phyloP scores from a whole-genome alignment of 768 basidiomycete genomes.

The Daedaleopsis sinensis region DNA sequence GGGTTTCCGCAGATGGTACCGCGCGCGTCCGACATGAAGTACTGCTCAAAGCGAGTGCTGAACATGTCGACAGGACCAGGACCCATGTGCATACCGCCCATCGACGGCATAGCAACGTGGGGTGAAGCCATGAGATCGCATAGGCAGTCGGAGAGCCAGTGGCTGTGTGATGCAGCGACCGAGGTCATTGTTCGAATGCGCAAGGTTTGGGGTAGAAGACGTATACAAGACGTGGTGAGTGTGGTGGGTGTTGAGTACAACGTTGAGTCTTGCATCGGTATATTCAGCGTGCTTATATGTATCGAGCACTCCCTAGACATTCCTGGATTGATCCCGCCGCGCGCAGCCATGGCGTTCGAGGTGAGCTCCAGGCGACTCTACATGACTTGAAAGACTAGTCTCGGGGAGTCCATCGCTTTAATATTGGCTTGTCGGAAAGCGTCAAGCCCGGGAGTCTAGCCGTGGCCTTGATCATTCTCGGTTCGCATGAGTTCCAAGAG shows the following conservation, averaged over 20 bases:
- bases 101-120: slow-evolving; percentile 18
- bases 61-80: slow-evolving; percentile 22
- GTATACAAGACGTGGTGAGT: slow-evolving; percentile 4
- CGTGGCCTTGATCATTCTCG: too few species aligned
- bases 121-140: slow-evolving; percentile 21
- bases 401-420: too few species aligned
- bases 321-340: not conserved
- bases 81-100: slow-evolving; percentile 12
- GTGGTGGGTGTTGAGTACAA: too few species aligned
- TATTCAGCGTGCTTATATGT: not conserved
- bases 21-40: slow-evolving; percentile 23
- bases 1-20: slow-evolving; percentile 24
- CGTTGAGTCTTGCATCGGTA: not conserved
- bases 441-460: too few species aligned
- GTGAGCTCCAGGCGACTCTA: too few species aligned
- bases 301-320: not conserved
- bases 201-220: not conserved
- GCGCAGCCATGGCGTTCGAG: too few species aligned
- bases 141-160: slow-evolving; percentile 21
- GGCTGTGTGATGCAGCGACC: slow-evolving; percentile 8
- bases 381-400: too few species aligned
- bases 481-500: too few species aligned
- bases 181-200: slow-evolving; percentile 9
- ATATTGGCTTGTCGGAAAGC: too few species aligned
- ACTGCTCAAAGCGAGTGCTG: slow-evolving; percentile 22